Conservation (phyloP, 768 basidiomycete genomes). For the Roridomyces roridus region DNA sequence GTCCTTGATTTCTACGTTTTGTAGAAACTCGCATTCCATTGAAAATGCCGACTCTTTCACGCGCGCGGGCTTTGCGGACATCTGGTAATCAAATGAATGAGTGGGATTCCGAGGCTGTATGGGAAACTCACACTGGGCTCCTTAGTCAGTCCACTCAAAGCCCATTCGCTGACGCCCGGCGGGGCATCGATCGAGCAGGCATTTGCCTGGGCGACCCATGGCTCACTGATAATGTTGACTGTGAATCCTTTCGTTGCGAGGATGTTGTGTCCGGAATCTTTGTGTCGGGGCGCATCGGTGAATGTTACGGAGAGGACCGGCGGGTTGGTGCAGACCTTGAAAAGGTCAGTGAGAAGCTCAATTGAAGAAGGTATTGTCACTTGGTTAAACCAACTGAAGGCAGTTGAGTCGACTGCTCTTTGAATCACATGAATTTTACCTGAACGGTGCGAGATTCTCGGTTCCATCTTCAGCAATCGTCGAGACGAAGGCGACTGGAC, state of each 20-base stretch:
- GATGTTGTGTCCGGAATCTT: slow-evolving; percentile 75
- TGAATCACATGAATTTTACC: slow-evolving; percentile 33
- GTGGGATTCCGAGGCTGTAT: neutral
- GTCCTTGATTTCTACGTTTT: slow-evolving; percentile 47
- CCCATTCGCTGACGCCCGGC: slow-evolving; percentile 61
- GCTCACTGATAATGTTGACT: slow-evolving; percentile 77
- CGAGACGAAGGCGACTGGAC: slow-evolving; percentile 78
- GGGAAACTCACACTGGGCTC: slow-evolving; percentile 56
- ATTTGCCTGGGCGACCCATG: slow-evolving; percentile 67
- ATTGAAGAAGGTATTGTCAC: slow-evolving; percentile 20
- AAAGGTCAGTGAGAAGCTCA: slow-evolving; percentile 22
- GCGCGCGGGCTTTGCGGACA: slow-evolving; percentile 55
- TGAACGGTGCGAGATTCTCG: slow-evolving; percentile 68
- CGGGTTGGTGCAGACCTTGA: slow-evolving; percentile 62
- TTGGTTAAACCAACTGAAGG: slow-evolving; percentile 52
- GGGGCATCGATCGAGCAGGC: slow-evolving; percentile 58
- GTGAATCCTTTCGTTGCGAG: slow-evolving; percentile 69
- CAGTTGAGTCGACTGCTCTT: neutral
- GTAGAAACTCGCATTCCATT: slow-evolving; percentile 66
- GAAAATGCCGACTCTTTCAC: slow-evolving; percentile 70
- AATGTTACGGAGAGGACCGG: slow-evolving; percentile 66
- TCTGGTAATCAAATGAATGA: slow-evolving; percentile 35
- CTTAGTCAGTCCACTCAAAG: slow-evolving; percentile 63
- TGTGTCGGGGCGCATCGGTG: slow-evolving; percentile 34
- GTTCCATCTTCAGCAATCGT: slow-evolving; percentile 56